phyloP scores from a whole-genome alignment of 495 filamentous ascomycete species.

The Rostrohypoxylon terebratum region DNA sequence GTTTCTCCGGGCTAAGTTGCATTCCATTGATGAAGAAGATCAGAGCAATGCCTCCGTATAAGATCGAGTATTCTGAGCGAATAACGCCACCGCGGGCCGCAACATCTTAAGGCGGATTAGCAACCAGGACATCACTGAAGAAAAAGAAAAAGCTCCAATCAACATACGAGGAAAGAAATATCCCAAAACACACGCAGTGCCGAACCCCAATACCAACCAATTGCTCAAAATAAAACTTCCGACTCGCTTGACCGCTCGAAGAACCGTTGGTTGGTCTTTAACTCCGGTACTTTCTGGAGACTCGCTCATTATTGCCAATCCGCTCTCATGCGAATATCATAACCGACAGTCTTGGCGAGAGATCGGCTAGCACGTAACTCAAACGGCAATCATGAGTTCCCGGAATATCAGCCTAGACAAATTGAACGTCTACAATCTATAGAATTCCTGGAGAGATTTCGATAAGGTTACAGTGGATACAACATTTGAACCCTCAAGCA shows the following conservation, averaged over 20 bases:
- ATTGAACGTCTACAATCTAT: constrained; percentile 1
- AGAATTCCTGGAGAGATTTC: constrained; percentile 8
- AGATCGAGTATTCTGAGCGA: constrained; percentile 64
- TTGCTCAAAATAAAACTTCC: constrained; percentile 61
- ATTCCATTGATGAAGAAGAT: constrained; percentile 68
- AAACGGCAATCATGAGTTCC: background rate
- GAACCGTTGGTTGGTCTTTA: constrained; percentile 34
- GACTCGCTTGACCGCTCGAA: constrained; percentile 29
- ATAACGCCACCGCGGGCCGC: constrained; percentile 66
- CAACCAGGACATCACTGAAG: background rate
- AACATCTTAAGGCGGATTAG: constrained; percentile 50
- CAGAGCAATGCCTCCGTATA: constrained; percentile 65
- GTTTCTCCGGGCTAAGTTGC: constrained; percentile 64
- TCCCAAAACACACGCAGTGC: constrained; percentile 61
- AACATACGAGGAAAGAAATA: constrained; percentile 62
- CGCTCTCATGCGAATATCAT: constrained; percentile 11
- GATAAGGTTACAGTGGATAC: constrained; percentile 27
- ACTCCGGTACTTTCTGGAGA: constrained; percentile 18
- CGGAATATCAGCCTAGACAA: constrained; percentile 3
- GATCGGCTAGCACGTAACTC: background rate
- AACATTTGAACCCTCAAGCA: constrained; percentile 19
- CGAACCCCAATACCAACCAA: constrained; percentile 69
- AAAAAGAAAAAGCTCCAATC: background rate
- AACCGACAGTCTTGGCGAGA: background rate
- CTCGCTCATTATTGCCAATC: constrained; percentile 19